phyloP scores from a whole-genome alignment of 208 protist genomes.

The Trypanosoma platydactyli region DNA sequence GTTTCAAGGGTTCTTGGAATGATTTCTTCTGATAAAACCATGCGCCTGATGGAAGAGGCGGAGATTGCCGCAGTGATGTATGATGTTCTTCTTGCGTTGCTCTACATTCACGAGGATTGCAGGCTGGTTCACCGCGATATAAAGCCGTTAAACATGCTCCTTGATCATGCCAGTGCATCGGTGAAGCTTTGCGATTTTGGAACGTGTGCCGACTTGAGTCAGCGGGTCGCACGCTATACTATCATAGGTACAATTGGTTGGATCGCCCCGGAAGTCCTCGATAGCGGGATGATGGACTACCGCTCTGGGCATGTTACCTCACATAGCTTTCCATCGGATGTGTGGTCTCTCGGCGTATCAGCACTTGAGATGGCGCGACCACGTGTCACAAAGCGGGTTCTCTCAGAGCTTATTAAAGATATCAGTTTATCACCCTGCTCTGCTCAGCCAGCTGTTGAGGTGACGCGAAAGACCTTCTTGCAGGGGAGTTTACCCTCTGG shows the following conservation, averaged over 20 bases:
- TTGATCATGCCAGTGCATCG: slow-evolving; percentile 31
- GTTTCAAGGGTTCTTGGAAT: slow-evolving; percentile 35
- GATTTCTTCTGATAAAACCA: slow-evolving; percentile 9
- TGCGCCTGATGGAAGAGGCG: slow-evolving; percentile 38
- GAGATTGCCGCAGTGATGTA: slow-evolving; percentile 53
- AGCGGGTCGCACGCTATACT: slow-evolving; percentile 29
- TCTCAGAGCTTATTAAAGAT: slow-evolving; percentile 37
- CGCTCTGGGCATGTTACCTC: slow-evolving; percentile 37
- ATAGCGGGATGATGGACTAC: slow-evolving; percentile 35
- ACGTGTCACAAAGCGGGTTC: slow-evolving; percentile 1
- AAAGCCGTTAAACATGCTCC: slow-evolving; percentile 58
- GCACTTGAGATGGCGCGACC: slow-evolving; percentile 47
- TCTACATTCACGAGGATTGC: slow-evolving; percentile 70
- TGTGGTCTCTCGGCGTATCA: slow-evolving; percentile 62
- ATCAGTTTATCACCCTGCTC: slow-evolving; percentile 26
- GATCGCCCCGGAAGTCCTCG: slow-evolving; percentile 60
- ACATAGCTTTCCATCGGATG: slow-evolving; percentile 40
- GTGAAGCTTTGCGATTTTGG: slow-evolving; percentile 67
- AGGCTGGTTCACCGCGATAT: slow-evolving; percentile 59
- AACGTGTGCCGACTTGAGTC: slow-evolving; percentile 48
- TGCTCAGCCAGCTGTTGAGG: slow-evolving; percentile 18
- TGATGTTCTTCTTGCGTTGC: slow-evolving; percentile 56
- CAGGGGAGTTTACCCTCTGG: slow-evolving; percentile 19
- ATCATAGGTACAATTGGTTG: slow-evolving; percentile 56
- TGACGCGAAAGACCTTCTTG: slow-evolving; percentile 22